Evolutionary conservation across 352 stramenopile genomes (phyloP).

Genomic region (Phytophthora crassamura): DNA sequence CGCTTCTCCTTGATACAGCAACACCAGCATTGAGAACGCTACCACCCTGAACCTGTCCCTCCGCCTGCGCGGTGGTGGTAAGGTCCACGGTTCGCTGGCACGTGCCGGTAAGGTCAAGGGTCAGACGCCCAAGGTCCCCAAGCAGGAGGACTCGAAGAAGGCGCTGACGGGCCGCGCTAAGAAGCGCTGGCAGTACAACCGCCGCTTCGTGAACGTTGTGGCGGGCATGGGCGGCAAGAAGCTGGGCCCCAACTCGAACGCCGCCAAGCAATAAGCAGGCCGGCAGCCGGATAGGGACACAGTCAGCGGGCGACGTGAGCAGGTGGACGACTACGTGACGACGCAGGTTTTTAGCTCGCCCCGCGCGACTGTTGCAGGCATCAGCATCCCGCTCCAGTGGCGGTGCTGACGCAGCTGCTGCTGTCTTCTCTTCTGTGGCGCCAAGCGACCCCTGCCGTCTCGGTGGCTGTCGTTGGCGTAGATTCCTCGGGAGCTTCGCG

Average conservation of each 20-base stretch:
- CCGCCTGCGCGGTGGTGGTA: constrained; percentile 94
- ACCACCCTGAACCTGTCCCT: constrained; percentile 97
- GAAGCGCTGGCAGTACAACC: constrained; percentile 99
- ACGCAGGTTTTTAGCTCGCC: constrained; percentile 21
- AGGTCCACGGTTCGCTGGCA: constrained; percentile 99
- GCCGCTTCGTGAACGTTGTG: constrained; percentile 99
- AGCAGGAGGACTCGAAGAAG: constrained; percentile 99
- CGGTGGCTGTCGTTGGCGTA: constrained; percentile 38
- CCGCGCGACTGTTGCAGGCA: constrained; percentile 19
- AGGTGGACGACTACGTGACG: constrained; percentile 16
- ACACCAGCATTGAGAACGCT: constrained; percentile 98
- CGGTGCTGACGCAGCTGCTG: constrained; percentile 12
- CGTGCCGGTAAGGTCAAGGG: constrained; percentile 99
- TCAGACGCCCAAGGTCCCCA: constrained; percentile 99
- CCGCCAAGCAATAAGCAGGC: constrained; percentile 88
- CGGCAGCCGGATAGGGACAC: constrained; percentile 13
- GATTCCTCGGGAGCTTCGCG: constrained; percentile 25
- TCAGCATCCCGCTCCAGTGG: background rate
- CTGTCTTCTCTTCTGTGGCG: constrained; percentile 36
- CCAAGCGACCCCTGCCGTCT: constrained; percentile 22
- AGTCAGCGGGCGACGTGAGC: constrained; percentile 10
- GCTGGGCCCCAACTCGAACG: constrained; percentile 99
- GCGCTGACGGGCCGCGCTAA: constrained; percentile 97
- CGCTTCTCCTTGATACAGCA: constrained; percentile 68
- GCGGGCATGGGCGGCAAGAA: constrained; percentile 97